Evolutionary conservation across 1,139 yeast species (phyloP).

Genomic region (Sugiyamaella neomexicana): DNA sequence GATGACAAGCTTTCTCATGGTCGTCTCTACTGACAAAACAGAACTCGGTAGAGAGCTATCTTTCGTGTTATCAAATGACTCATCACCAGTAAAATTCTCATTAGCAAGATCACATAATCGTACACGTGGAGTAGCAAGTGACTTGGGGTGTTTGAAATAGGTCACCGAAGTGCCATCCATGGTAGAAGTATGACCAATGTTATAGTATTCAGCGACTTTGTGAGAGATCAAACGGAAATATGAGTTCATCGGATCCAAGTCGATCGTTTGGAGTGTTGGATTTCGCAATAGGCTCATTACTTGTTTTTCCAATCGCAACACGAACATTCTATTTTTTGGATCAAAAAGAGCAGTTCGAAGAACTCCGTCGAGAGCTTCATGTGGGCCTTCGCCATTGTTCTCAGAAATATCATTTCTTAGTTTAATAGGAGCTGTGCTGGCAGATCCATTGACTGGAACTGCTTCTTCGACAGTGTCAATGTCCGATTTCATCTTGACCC

Average conservation of each 20-base stretch:
- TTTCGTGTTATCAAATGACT: neutral
- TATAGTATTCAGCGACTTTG: conserved; percentile 67
- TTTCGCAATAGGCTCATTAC: conserved; percentile 42
- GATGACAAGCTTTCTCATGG: conserved; percentile 10
- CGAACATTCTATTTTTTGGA: conserved; percentile 52
- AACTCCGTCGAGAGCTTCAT: conserved; percentile 32
- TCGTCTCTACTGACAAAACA: neutral
- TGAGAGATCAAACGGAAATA: conserved; percentile 66
- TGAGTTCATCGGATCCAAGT: conserved; percentile 58
- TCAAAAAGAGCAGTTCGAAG: conserved; percentile 48
- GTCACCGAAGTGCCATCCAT: conserved; percentile 51
- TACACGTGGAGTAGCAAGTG: conserved; percentile 1
- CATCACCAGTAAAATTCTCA: conserved; percentile 2
- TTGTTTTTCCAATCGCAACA: conserved; percentile 54
- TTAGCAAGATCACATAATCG: conserved; percentile 18
- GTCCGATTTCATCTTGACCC: neutral
- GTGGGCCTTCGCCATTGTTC: neutral
- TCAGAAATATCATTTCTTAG: neutral
- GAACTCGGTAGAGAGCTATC: conserved; percentile 1
- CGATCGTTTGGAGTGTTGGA: conserved; percentile 46
- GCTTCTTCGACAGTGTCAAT: neutral
- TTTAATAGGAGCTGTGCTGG: neutral
- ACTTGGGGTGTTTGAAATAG: conserved; percentile 35
- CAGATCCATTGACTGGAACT: neutral
- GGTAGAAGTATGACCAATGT: conserved; percentile 53